phyloP scores from a whole-genome alignment of 306 rosid genomes.

The Casuarina cunninghamiana region DNA sequence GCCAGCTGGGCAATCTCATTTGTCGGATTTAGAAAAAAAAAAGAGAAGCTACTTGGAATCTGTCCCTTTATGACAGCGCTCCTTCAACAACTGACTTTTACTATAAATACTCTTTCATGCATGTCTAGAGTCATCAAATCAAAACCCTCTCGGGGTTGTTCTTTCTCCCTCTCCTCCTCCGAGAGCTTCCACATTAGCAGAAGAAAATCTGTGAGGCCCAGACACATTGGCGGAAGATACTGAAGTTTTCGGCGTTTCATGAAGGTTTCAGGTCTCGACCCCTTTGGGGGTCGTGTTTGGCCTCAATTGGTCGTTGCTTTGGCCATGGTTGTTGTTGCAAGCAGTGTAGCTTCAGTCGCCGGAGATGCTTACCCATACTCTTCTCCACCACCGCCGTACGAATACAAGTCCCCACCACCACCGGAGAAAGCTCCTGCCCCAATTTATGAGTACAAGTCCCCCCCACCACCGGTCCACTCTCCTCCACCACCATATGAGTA shows the following conservation, averaged over 20 bases:
- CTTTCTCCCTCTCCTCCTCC: constrained; percentile 4
- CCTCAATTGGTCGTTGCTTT: constrained; percentile 69
- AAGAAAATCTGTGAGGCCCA: constrained; percentile 23
- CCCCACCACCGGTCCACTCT: background rate
- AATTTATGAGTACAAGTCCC: background rate
- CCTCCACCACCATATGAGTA: constrained; percentile 23
- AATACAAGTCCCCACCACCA: constrained; percentile 23
- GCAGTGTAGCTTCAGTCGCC: constrained; percentile 56
- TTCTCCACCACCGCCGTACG: constrained; percentile 59
- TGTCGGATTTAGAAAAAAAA: constrained; percentile 16
- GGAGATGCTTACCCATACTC: constrained; percentile 71
- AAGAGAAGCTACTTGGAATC: constrained; percentile 36
- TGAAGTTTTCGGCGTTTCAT: constrained; percentile 32
- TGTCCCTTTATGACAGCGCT: constrained; percentile 67
- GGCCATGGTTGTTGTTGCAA: constrained; percentile 51
- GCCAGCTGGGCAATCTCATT: constrained; percentile 56
- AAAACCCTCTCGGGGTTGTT: background rate
- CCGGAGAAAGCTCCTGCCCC: constrained; percentile 2
- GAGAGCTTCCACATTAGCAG: constrained; percentile 1
- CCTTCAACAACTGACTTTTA: constrained; percentile 50
- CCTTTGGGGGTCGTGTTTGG: constrained; percentile 67
- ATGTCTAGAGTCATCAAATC: constrained; percentile 26
- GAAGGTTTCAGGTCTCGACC: constrained; percentile 63
- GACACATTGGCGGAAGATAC: constrained; percentile 34
- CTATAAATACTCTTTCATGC: constrained; percentile 53